phyloP scores from a whole-genome alignment of 2,329 filamentous ascomycete genomes.

The Cercospora nicotianae region DNA sequence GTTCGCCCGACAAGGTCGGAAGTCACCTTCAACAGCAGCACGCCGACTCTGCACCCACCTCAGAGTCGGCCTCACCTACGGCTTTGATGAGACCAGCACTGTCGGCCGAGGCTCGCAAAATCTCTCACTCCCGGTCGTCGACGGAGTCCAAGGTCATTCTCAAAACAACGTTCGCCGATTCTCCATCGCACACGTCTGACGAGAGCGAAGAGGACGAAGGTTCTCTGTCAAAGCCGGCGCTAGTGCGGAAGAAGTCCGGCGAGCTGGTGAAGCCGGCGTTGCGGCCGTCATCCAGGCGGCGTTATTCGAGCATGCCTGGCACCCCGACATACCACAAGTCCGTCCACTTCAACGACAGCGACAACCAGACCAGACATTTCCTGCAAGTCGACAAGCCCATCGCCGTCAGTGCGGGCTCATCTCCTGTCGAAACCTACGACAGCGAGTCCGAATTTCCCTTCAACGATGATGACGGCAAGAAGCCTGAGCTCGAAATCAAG shows the following conservation, averaged over 20 bases:
- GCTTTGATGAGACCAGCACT: constrained; percentile 40
- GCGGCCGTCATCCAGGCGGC: constrained; percentile 71
- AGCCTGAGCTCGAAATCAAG: constrained; percentile 82
- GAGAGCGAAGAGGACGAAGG: constrained; percentile 55
- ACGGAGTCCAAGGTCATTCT: constrained; percentile 57
- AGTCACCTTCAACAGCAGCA: constrained; percentile 19
- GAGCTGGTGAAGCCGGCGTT: constrained; percentile 93
- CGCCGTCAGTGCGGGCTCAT: constrained; percentile 93
- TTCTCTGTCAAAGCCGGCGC: constrained; percentile 66
- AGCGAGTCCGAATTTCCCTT: constrained; percentile 91
- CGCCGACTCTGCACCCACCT: constrained; percentile 38
- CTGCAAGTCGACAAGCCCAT: constrained; percentile 89
- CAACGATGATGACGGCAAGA: constrained; percentile 52
- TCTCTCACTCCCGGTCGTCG: constrained; percentile 60
- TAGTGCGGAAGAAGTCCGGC: constrained; percentile 97
- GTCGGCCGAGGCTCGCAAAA: constrained; percentile 58
- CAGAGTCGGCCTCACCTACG: constrained; percentile 38
- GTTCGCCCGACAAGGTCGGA: constrained; percentile 54
- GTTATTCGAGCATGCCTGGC: constrained; percentile 94
- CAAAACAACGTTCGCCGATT: constrained; percentile 46
- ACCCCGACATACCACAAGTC: constrained; percentile 94
- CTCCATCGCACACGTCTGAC: constrained; percentile 46
- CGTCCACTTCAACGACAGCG: constrained; percentile 96
- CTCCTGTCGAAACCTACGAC: constrained; percentile 84
- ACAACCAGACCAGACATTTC: constrained; percentile 96